These are phyloP conservation scores for Pleurotus giganteus DNA, from an alignment of 768 basidiomycete genomes.

Conservation along the genomic window DNA sequence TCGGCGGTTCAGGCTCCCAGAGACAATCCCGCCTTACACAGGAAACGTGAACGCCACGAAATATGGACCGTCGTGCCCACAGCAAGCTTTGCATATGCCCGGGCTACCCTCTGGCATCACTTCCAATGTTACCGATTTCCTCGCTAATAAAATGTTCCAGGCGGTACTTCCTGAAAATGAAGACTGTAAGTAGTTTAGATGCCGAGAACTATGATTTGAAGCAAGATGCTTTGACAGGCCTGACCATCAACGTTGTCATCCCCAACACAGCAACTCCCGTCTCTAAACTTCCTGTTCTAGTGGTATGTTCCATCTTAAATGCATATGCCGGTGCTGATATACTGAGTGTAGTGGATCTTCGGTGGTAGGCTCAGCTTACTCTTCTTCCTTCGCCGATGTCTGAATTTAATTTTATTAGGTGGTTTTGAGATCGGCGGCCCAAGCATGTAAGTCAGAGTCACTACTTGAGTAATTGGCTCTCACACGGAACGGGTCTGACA, in stretches of 20 bases:
- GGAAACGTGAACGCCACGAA: conserved; percentile 33
- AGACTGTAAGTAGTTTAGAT: conserved; percentile 35
- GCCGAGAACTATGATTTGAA: neutral
- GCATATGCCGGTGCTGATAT: neutral
- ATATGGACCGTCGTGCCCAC: conserved; percentile 48
- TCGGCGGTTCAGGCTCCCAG: conserved; percentile 43
- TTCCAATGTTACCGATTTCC: conserved; percentile 24
- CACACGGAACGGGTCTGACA: neutral
- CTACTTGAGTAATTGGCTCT: neutral
- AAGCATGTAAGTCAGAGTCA: conserved; percentile 8
- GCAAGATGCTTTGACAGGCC: conserved; percentile 18
- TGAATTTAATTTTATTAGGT: neutral
- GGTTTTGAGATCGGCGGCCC: conserved; percentile 21
- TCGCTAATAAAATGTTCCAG: conserved; percentile 25
- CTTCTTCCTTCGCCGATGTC: neutral
- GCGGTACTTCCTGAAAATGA: conserved; percentile 31
- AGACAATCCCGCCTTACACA: conserved; percentile 34
- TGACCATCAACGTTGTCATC: conserved; percentile 42
- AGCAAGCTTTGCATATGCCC: conserved; percentile 33
- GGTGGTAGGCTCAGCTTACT: neutral
- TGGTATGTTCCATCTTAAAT: conserved; percentile 22
- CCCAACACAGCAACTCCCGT: conserved; percentile 29
- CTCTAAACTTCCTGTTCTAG: conserved; percentile 39
- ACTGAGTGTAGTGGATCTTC: conserved; percentile 6
- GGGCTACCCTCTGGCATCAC: conserved; percentile 26